Percentiles rank a stretch among this genome's conserved stretches.
Conservation (phyloP, 1,139 yeast species). For the Lodderomyces metapsilosis region DNA sequence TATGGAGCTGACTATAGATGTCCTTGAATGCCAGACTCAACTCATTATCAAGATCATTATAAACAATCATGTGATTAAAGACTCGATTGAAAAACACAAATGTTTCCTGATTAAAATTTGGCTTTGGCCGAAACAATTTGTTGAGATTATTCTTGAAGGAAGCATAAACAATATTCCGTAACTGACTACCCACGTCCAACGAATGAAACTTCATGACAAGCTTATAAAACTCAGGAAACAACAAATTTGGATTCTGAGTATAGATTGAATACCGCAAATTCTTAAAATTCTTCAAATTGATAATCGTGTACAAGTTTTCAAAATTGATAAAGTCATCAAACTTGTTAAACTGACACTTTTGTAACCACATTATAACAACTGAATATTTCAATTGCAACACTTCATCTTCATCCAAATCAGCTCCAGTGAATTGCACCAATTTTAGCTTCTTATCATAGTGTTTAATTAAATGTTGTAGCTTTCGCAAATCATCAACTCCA, state of each 20-base stretch:
- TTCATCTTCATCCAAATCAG: neutral
- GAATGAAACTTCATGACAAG: slow-evolving; percentile 4
- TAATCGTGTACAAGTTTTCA: slow-evolving; percentile 21
- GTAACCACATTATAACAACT: slow-evolving; percentile 19
- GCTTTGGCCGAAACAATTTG: slow-evolving; percentile 5
- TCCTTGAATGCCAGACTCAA: slow-evolving; percentile 11
- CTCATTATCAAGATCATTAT: slow-evolving; percentile 11
- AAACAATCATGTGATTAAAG: slow-evolving; percentile 5
- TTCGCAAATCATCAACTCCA: neutral
- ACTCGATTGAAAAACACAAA: slow-evolving; percentile 9
- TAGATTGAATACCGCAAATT: slow-evolving; percentile 16
- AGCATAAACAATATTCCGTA: slow-evolving; percentile 4
- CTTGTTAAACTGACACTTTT: slow-evolving; percentile 16
- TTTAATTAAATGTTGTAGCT: slow-evolving; percentile 5
- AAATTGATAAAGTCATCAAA: slow-evolving; percentile 18
- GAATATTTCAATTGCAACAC: slow-evolving; percentile 6
- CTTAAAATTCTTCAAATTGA: slow-evolving; percentile 13
- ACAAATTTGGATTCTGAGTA: slow-evolving; percentile 24
- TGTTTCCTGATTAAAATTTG: slow-evolving; percentile 1
- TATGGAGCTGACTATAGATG: slow-evolving; percentile 6
- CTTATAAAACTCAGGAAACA: slow-evolving; percentile 27
- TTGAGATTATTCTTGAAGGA: slow-evolving; percentile 8
- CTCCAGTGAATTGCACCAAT: neutral
- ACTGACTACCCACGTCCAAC: neutral
- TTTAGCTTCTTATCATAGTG: slow-evolving; percentile 2